Evolutionary conservation across 2,329 filamentous ascomycete species (phyloP).

Genomic region (Fusarium staphyleae): DNA sequence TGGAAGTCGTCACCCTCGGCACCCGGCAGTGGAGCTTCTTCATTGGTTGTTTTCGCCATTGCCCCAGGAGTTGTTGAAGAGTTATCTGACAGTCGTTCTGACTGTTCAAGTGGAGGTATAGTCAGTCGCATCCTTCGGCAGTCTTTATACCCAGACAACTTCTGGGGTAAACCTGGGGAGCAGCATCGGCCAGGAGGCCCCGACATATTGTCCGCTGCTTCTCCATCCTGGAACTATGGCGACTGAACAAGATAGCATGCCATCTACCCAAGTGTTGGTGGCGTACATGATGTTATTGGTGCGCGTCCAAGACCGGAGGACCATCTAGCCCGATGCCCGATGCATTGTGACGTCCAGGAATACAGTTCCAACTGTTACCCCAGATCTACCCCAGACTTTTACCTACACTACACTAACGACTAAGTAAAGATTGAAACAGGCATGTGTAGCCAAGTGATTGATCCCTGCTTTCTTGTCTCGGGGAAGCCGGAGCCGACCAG

Average conservation of each 20-base stretch:
- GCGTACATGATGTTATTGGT: background rate
- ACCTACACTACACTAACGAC: background rate
- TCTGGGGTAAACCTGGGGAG: slow-evolving; percentile 4
- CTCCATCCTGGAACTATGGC: background rate
- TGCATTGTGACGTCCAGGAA: background rate
- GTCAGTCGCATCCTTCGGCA: background rate
- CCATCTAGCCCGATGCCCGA: slow-evolving; percentile 24
- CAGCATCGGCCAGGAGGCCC: background rate
- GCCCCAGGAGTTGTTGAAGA: too few species aligned
- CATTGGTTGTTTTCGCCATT: slow-evolving; percentile 16
- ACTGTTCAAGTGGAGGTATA: background rate
- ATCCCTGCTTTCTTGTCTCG: background rate
- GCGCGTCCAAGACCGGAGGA: background rate
- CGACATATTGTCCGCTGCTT: slow-evolving; percentile 18
- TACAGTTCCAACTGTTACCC: slow-evolving; percentile 13
- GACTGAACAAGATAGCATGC: background rate
- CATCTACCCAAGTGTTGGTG: background rate
- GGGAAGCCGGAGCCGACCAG: background rate
- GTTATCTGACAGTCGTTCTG: background rate
- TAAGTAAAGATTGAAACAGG: background rate
- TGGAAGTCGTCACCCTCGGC: slow-evolving; percentile 30
- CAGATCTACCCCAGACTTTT: slow-evolving; percentile 31
- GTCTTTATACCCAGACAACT: slow-evolving; percentile 22
- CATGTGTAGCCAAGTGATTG: background rate
- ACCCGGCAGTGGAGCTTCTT: slow-evolving; percentile 22